phyloP scores from a whole-genome alignment of 1,284 basidiomycete species.

The Rhizopogon hawkerae region DNA sequence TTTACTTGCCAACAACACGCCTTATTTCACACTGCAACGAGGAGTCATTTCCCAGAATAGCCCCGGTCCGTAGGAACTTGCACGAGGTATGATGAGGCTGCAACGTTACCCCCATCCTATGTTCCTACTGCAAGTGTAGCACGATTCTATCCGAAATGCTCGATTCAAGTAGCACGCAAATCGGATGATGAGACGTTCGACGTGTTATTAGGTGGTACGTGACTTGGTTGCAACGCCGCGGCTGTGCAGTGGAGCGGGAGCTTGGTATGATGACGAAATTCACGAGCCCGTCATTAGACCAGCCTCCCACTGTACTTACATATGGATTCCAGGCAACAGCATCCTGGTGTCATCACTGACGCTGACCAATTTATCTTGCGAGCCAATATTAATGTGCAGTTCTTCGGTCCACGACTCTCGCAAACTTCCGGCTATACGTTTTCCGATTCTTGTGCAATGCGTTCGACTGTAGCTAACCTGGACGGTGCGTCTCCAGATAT shows the following conservation, averaged over 20 bases:
- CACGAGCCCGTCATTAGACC: too few relatives aligned
- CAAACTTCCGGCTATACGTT: not conserved
- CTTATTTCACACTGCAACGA: not conserved
- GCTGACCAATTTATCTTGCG: not conserved
- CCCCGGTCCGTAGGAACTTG: not conserved
- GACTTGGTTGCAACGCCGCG: too few relatives aligned
- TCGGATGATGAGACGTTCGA: not conserved
- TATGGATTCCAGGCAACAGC: not conserved
- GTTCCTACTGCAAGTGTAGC: not conserved
- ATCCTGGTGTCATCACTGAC: not conserved
- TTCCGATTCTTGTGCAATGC: not conserved
- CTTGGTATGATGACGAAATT: too few relatives aligned
- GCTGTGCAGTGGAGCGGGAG: too few relatives aligned
- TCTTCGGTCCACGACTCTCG: not conserved
- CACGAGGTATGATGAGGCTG: not conserved
- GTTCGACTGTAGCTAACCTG: not conserved
- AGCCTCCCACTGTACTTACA: not conserved
- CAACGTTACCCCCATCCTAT: not conserved
- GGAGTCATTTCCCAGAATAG: not conserved
- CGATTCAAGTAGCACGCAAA: not conserved
- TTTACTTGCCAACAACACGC: not conserved
- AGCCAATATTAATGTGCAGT: not conserved
- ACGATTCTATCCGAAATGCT: not conserved
- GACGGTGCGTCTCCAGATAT: not conserved
- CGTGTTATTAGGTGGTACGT: not conserved